Conservation (phyloP, 495 filamentous ascomycete genomes). For the Xylaria intraflava region DNA sequence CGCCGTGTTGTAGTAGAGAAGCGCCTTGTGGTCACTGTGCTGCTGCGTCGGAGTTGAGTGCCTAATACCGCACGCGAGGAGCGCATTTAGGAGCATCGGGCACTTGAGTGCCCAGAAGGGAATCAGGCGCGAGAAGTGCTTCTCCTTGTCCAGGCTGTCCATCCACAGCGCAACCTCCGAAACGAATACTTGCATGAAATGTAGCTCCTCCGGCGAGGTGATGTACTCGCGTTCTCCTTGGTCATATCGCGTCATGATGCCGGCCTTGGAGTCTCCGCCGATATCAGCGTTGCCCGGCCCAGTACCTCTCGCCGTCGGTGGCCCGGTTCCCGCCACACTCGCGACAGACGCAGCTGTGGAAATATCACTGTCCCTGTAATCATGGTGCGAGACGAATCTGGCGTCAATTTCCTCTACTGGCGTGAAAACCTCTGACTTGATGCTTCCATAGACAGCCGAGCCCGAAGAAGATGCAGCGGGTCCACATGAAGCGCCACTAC, state of each 20-base stretch:
- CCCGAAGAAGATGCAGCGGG: slow-evolving; percentile 10
- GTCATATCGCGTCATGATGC: slow-evolving; percentile 47
- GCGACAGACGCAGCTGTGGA: slow-evolving; percentile 25
- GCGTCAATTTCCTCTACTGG: slow-evolving; percentile 16
- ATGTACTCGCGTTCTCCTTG: slow-evolving; percentile 50
- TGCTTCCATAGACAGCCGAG: slow-evolving; percentile 13
- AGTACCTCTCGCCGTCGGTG: slow-evolving; percentile 16
- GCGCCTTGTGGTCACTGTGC: slow-evolving; percentile 68
- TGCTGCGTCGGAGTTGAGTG: slow-evolving; percentile 69
- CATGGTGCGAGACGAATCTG: slow-evolving; percentile 15
- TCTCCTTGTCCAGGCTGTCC: slow-evolving; percentile 81
- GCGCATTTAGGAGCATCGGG: slow-evolving; percentile 86
- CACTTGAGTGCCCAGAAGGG: slow-evolving; percentile 76
- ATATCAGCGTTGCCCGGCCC: slow-evolving; percentile 11
- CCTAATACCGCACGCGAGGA: slow-evolving; percentile 81
- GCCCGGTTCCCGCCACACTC: slow-evolving; percentile 20
- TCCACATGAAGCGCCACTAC: slow-evolving; percentile 17
- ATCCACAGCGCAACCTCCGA: slow-evolving; percentile 91
- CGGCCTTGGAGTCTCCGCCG: slow-evolving; percentile 15
- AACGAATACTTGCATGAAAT: slow-evolving; percentile 84
- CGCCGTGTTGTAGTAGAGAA: slow-evolving; percentile 76
- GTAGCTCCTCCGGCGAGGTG: slow-evolving; percentile 64
- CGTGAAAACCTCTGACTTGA: slow-evolving; percentile 19
- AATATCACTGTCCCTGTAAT: slow-evolving; percentile 24
- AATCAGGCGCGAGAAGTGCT: slow-evolving; percentile 81